These are phyloP conservation scores for Filosporella fistucella DNA, from an alignment of 495 filamentous ascomycete genomes.

Conservation along the genomic window DNA sequence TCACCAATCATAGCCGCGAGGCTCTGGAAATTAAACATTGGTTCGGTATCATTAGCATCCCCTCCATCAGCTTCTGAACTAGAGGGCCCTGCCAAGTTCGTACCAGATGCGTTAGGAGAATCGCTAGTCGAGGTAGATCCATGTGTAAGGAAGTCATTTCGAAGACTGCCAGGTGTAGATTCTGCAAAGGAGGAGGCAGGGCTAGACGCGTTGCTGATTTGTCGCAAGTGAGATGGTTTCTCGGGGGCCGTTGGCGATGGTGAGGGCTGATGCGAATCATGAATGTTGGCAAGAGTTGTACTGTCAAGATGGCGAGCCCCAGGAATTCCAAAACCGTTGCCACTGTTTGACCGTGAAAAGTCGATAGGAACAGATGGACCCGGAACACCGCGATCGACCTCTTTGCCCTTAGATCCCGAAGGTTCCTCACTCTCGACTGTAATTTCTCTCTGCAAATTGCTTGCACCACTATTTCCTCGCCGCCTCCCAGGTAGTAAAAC, in stretches of 20 bases:
- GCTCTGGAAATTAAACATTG: constrained; percentile 89
- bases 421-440: constrained; percentile 24
- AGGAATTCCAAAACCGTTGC: constrained; percentile 19
- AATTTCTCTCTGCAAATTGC: constrained; percentile 40
- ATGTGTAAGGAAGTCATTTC: constrained; percentile 24
- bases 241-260: constrained; percentile 33
- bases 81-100: constrained; percentile 27
- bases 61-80: constrained; percentile 38
- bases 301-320: constrained; percentile 20
- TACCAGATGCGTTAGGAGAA: constrained; percentile 36
- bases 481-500: constrained; percentile 38
- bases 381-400: constrained; percentile 53
- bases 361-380: constrained; percentile 13
- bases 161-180: constrained; percentile 50
- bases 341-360: constrained; percentile 14
- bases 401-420: constrained; percentile 71
- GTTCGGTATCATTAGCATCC: constrained; percentile 46
- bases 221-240: constrained; percentile 64
- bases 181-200: constrained; percentile 71
- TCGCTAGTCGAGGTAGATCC: constrained; percentile 41
- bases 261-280: constrained; percentile 30
- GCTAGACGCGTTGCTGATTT: constrained; percentile 80
- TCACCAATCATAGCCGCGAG: constrained; percentile 81
- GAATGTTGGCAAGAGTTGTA: constrained; percentile 13
- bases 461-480: constrained; percentile 49